A percentile compares a stretch with the other conserved stretches of the same genome.
Evolutionary conservation across 2,329 filamentous ascomycete genomes (phyloP).

Genomic region (Claviceps lovelessii): DNA sequence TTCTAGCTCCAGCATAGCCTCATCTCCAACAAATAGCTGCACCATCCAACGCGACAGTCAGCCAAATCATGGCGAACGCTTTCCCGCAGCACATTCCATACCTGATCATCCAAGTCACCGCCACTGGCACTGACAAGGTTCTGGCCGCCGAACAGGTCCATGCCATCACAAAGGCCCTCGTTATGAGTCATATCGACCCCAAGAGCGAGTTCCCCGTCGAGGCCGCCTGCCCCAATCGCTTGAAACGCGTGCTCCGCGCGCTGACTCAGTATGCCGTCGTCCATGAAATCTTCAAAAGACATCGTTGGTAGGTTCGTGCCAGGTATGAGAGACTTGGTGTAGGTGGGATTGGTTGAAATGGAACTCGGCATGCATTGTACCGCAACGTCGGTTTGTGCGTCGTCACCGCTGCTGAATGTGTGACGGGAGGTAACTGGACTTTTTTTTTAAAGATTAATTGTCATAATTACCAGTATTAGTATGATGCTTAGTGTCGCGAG

Average conservation of each 20-base stretch:
- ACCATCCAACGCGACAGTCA: not conserved
- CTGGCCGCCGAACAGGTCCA: not conserved
- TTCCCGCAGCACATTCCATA: not conserved
- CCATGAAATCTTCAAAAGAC: not conserved
- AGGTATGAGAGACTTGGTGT: not conserved
- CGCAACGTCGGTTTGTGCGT: not conserved
- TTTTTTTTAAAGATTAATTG: too few relatives aligned
- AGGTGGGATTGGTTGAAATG: not conserved
- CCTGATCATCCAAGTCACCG: not conserved
- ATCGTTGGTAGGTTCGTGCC: not conserved
- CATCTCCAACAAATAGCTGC: not conserved
- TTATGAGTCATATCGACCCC: not conserved
- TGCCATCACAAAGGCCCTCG: not conserved
- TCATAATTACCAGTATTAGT: too few relatives aligned
- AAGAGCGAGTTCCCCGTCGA: not conserved
- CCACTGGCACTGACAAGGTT: not conserved
- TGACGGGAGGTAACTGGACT: not conserved
- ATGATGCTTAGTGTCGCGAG: too few relatives aligned
- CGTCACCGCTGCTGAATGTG: not conserved
- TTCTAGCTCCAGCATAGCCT: not conserved
- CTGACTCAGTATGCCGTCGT: not conserved
- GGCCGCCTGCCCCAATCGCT: not conserved
- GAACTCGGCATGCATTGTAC: not conserved
- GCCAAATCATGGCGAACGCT: not conserved
- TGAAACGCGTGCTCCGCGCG: not conserved